phyloP scores from a whole-genome alignment of 176 grass and related monocot species.

The Hordeum vulgare region DNA sequence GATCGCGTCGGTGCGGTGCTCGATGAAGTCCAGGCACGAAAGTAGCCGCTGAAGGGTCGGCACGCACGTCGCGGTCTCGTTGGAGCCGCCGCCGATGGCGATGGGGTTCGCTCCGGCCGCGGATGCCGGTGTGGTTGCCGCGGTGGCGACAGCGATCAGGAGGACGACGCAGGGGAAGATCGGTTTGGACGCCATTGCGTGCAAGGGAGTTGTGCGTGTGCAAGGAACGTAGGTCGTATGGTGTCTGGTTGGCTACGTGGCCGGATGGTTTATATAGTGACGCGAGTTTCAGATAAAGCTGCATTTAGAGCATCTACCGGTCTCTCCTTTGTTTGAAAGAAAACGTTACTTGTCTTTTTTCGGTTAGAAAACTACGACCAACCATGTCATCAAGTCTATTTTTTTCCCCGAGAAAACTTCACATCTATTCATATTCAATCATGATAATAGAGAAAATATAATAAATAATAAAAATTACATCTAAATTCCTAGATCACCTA shows the following conservation, averaged over 20 bases:
- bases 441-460: too few relatives aligned
- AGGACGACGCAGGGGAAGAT: background rate
- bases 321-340: background rate
- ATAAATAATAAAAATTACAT: too few relatives aligned
- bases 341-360: background rate
- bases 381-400: too few relatives aligned
- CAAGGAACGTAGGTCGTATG: background rate
- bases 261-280: background rate
- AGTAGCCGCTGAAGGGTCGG: slow-evolving; percentile 31
- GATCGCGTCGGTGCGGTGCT: slow-evolving; percentile 29
- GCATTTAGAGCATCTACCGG: background rate
- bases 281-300: background rate
- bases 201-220: background rate
- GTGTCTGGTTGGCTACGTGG: background rate
- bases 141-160: background rate
- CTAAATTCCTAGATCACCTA: too few relatives aligned
- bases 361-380: too few relatives aligned
- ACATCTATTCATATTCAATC: too few relatives aligned
- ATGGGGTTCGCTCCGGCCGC: background rate
- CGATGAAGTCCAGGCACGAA: slow-evolving; percentile 58
- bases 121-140: background rate
- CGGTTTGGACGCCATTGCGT: background rate
- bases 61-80: slow-evolving; percentile 18
- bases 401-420: too few relatives aligned
- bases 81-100: background rate